Percentiles rank a stretch among this genome's conserved stretches.
phyloP scores from a whole-genome alignment of 2,329 filamentous ascomycete species.

The Calonectria naviculata region DNA sequence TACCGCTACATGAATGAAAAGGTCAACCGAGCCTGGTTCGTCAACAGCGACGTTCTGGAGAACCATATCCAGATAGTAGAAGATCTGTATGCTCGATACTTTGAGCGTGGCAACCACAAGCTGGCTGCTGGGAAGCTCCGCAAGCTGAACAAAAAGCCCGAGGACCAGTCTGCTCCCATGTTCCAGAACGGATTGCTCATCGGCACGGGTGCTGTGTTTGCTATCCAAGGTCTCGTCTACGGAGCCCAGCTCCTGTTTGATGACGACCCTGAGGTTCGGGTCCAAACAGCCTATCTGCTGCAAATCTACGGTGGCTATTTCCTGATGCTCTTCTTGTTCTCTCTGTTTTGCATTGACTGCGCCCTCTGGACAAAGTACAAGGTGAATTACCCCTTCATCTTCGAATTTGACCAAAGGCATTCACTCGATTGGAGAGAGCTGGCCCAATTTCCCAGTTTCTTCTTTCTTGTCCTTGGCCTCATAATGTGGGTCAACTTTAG shows the following conservation, averaged over 20 bases:
- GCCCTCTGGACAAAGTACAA: constrained; percentile 84
- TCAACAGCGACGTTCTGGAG: constrained; percentile 87
- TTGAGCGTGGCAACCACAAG: constrained; percentile 93
- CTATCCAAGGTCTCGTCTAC: constrained; percentile 73
- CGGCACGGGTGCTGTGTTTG: constrained; percentile 74
- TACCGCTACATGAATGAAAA: constrained; percentile 90
- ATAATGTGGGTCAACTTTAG: constrained; percentile 92
- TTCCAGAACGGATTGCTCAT: constrained; percentile 75
- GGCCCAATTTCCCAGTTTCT: constrained; percentile 86
- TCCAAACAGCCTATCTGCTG: constrained; percentile 75
- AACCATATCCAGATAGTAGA: constrained; percentile 84
- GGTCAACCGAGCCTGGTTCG: constrained; percentile 91
- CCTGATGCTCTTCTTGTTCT: constrained; percentile 81
- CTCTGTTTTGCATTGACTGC: constrained; percentile 88
- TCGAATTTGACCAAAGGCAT: constrained; percentile 92
- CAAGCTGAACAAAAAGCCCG: constrained; percentile 70
- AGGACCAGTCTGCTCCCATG: constrained; percentile 66
- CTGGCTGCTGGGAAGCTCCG: constrained; percentile 89
- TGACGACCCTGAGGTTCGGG: constrained; percentile 57
- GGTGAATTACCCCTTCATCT: constrained; percentile 97
- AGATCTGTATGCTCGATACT: constrained; percentile 93
- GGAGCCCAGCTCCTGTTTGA: constrained; percentile 65
- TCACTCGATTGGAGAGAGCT: constrained; percentile 91
- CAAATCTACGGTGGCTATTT: constrained; percentile 97
- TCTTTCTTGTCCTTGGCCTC: constrained; percentile 81